Percentiles rank a stretch among this genome's conserved stretches.
Evolutionary conservation across 139 green algal species (phyloP).

Genomic region (Picochlorum sp.): DNA sequence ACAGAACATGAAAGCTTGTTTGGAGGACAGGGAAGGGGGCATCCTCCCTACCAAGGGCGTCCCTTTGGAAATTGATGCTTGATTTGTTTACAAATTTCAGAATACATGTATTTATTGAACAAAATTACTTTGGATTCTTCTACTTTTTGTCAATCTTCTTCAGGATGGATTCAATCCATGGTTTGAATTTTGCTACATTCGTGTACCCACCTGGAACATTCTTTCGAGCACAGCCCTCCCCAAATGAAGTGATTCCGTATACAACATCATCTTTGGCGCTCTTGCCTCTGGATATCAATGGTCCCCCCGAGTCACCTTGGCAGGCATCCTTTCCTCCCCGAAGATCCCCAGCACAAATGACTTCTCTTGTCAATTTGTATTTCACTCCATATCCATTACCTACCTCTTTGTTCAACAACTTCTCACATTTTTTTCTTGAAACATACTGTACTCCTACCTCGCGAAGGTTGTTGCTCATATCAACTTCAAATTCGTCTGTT

Average conservation of each 20-base stretch:
- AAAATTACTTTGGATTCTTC: neutral
- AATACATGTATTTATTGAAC: neutral
- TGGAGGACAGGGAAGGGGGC: constrained; percentile 12
- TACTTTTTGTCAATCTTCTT: constrained; percentile 9
- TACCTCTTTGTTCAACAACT: constrained; percentile 6
- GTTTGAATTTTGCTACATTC: constrained; percentile 3
- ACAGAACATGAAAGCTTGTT: neutral
- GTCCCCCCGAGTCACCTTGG: constrained; percentile 8
- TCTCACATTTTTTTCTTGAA: neutral
- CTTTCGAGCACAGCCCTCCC: constrained; percentile 9
- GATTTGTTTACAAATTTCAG: neutral
- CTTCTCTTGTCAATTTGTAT: constrained; percentile 2
- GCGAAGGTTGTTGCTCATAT: constrained; percentile 2
- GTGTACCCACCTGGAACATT: constrained; percentile 10
- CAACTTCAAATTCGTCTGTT: neutral
- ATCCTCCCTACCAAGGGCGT: neutral
- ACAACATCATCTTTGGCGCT: constrained; percentile 11
- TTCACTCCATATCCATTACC: neutral
- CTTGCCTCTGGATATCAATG: constrained; percentile 4
- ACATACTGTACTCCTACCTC: constrained; percentile 4
- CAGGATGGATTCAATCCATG: constrained; percentile 4
- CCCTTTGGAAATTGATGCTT: neutral
- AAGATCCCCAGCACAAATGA: constrained; percentile 7
- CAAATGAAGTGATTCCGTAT: constrained; percentile 12
- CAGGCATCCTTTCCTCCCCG: constrained; percentile 6